Evolutionary conservation across 768 basidiomycete species (phyloP).

Genomic region (Rhodosporidiobolus odoratus): DNA sequence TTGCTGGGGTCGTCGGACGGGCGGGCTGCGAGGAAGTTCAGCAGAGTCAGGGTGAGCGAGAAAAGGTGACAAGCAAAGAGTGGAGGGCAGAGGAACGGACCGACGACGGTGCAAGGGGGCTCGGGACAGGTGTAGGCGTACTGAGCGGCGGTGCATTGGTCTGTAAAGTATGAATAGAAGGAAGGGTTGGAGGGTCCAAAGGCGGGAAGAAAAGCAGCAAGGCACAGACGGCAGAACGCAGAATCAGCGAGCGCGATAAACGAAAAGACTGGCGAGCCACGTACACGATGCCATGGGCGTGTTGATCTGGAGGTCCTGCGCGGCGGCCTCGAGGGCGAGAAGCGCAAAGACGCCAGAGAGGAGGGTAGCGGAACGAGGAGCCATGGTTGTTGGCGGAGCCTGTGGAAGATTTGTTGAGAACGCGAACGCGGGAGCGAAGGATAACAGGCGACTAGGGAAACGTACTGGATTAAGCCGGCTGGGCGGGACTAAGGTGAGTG

Average conservation of each 20-base stretch:
- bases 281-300: neutral
- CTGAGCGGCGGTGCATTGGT: conserved; percentile 18
- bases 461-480: too few relatives aligned
- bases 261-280: neutral
- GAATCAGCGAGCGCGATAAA: neutral
- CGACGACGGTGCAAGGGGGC: conserved; percentile 18
- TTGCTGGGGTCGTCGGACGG: neutral
- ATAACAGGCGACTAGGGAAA: neutral
- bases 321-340: neutral
- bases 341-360: neutral
- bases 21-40: neutral
- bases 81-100: neutral
- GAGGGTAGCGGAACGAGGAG: neutral
- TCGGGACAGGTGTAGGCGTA: conserved; percentile 5
- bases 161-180: neutral
- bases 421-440: neutral
- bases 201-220: neutral
- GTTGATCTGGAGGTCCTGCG: neutral
- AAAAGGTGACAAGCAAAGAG: neutral
- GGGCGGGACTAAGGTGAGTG: neutral
- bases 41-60: neutral
- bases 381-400: neutral
- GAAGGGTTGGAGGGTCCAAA: neutral
- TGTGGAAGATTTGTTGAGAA: too few relatives aligned
- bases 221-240: neutral